A percentile compares a stretch with the other conserved stretches of the same genome.
Conservation (phyloP, 495 filamentous ascomycete species). For the Penicillium turbatum region DNA sequence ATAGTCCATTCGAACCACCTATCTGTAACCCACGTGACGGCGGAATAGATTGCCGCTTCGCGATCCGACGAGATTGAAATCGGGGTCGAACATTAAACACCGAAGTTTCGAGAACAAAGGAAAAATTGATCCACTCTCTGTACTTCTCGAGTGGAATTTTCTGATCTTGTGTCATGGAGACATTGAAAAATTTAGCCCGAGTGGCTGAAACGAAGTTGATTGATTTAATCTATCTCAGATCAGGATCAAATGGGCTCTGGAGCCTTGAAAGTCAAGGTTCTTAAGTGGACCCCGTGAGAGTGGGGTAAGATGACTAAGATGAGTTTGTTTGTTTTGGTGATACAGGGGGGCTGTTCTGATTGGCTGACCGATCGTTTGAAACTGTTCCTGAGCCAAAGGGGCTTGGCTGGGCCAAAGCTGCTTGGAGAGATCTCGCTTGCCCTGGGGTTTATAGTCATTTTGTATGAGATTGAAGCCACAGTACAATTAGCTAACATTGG, state of each 20-base stretch:
- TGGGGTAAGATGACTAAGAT: not conserved
- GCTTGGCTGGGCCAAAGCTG: not conserved
- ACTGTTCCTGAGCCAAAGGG: constrained; percentile 8
- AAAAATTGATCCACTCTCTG: no score
- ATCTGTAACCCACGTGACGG: no score
- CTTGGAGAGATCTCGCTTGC: not conserved
- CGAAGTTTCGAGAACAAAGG: no score
- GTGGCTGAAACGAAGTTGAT: constrained; percentile 15
- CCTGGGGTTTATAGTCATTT: not conserved
- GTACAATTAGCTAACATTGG: no score
- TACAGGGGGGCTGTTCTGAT: not conserved
- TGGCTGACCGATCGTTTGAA: constrained; percentile 7
- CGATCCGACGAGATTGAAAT: no score
- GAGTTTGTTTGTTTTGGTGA: not conserved
- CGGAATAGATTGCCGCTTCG: no score
- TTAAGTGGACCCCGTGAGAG: constrained; percentile 12
- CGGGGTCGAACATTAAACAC: no score
- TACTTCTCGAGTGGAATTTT: no score
- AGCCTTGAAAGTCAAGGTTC: constrained; percentile 31
- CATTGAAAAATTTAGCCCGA: not conserved
- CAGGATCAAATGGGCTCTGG: constrained; percentile 11
- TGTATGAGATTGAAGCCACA: no score
- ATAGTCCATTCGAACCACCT: no score
- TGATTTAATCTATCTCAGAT: constrained; percentile 18
- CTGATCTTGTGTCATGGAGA: not conserved